phyloP scores from a whole-genome alignment of 2,329 filamentous ascomycete species.

The Colletotrichum cordylinicola region DNA sequence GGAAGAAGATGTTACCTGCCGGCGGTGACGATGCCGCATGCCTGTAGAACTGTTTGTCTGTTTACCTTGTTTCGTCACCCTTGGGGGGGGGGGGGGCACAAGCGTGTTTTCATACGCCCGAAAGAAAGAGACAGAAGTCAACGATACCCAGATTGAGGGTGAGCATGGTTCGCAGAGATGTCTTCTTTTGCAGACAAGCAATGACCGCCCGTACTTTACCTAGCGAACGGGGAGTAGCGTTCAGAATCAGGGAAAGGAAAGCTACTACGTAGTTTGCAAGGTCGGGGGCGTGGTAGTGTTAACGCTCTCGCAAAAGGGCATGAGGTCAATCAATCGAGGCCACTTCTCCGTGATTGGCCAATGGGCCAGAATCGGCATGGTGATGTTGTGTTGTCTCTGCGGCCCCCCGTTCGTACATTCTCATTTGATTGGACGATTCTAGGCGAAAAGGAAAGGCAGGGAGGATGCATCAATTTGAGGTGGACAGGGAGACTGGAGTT shows the following conservation, averaged over 20 bases:
- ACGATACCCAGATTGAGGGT: not conserved
- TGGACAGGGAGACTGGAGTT: not conserved
- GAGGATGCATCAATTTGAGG: not conserved
- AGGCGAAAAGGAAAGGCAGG: constrained; percentile 10
- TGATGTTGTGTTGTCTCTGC: not conserved
- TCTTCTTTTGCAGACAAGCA: not conserved
- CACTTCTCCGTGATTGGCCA: not conserved
- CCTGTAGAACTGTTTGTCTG: not conserved
- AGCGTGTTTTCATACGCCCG: not conserved
- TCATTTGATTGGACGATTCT: not conserved
- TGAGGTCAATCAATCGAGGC: constrained; percentile 5
- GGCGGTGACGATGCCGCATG: not conserved
- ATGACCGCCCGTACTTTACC: not conserved
- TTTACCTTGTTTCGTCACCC: not conserved
- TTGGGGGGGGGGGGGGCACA: not conserved
- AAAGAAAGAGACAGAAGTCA: not conserved
- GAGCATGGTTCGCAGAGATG: not conserved
- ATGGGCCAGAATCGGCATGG: not conserved
- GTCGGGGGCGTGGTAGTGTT: not conserved
- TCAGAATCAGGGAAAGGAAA: constrained; percentile 2
- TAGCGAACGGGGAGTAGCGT: not conserved
- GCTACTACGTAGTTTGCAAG: not conserved
- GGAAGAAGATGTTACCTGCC: not conserved
- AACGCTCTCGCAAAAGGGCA: not conserved
- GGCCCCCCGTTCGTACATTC: not conserved